These are phyloP conservation scores for Carpinus viminea DNA, from an alignment of 306 rosid genomes.

Conservation along the genomic window DNA sequence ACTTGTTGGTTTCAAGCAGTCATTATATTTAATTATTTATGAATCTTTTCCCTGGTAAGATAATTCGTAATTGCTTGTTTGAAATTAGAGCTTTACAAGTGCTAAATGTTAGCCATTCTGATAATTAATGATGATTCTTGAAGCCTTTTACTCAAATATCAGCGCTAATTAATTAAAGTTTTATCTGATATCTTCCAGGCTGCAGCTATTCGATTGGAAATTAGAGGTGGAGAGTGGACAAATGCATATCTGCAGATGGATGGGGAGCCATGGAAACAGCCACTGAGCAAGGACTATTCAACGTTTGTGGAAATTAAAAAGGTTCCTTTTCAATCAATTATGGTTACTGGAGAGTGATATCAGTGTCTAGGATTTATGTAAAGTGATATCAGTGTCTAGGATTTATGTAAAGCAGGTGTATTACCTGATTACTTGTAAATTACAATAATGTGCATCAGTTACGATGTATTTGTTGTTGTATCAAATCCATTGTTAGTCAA, in stretches of 20 bases:
- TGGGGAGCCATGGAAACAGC: constrained; percentile 99
- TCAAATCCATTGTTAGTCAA: neutral
- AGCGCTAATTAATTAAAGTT: neutral
- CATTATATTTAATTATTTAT: neutral
- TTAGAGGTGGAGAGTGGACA: constrained; percentile 94
- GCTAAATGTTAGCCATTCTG: neutral
- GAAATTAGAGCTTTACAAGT: neutral
- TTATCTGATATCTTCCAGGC: constrained; percentile 56
- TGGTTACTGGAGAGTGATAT: constrained; percentile 66
- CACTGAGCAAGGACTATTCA: constrained; percentile 60
- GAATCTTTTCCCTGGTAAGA: neutral
- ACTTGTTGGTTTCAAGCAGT: neutral
- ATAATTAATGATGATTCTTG: neutral
- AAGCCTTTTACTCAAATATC: neutral
- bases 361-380: constrained; percentile 25
- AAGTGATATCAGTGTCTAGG: constrained; percentile 24
- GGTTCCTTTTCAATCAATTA: constrained; percentile 73
- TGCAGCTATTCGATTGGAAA: constrained; percentile 81
- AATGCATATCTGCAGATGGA: constrained; percentile 87
- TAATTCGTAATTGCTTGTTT: neutral
- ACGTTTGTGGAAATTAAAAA: constrained; percentile 86
- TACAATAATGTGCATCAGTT: constrained; percentile 7
- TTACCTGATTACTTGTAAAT: constrained; percentile 26
- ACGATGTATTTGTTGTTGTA: neutral
- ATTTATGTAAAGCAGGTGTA: constrained; percentile 23